Conservation (phyloP, 257 asterid species). For the Solanum sitiens region DNA sequence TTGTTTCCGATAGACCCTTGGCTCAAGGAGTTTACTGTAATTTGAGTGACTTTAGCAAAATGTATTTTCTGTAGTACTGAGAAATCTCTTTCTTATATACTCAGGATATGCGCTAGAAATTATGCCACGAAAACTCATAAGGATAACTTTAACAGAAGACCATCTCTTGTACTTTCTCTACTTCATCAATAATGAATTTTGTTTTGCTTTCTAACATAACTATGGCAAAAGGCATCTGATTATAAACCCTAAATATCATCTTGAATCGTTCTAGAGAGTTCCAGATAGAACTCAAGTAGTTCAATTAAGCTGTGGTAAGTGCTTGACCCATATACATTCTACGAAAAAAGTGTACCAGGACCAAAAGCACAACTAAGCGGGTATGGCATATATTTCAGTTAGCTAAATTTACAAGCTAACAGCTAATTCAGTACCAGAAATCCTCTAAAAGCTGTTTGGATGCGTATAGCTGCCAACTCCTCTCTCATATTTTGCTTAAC, state of each 20-base stretch:
- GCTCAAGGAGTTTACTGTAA: neutral
- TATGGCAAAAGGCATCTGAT: neutral
- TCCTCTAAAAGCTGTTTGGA: conserved; percentile 92
- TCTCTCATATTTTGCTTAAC: conserved; percentile 37
- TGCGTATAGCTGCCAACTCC: conserved; percentile 83
- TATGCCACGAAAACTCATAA: neutral
- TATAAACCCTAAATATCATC: neutral
- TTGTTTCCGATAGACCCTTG: neutral
- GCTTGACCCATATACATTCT: neutral
- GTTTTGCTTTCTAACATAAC: neutral
- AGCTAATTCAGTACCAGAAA: conserved; percentile 54
- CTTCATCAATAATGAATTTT: neutral
- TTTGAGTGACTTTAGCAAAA: neutral
- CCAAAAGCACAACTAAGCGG: neutral
- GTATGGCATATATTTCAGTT: neutral
- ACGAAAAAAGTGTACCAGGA: neutral
- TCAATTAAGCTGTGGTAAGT: neutral
- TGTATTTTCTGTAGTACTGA: neutral
- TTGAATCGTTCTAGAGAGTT: neutral
- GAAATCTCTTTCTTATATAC: neutral
- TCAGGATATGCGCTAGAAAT: neutral
- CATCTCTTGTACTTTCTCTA: neutral
- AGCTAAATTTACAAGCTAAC: neutral
- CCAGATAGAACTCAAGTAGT: neutral
- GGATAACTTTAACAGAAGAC: neutral